Percentiles rank a stretch among this genome's conserved stretches.
Conservation (phyloP, 768 basidiomycete genomes). For the Pisolithus orientalis region DNA sequence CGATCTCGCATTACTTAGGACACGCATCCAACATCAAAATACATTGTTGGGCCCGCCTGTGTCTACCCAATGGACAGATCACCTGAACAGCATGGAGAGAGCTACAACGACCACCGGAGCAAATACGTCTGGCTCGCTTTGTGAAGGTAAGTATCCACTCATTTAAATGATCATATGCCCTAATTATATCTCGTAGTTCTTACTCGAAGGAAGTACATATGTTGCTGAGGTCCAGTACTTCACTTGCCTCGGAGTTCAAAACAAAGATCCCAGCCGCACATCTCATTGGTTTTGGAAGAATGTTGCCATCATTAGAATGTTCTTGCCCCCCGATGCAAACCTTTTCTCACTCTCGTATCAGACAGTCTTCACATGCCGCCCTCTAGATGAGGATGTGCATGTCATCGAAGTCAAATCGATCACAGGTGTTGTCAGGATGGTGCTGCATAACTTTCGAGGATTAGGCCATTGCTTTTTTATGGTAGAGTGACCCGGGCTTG, state of each 20-base stretch:
- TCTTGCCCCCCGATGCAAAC: background rate
- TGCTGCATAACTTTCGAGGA: background rate
- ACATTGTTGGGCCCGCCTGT: slow-evolving; percentile 13
- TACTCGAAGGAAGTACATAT: background rate
- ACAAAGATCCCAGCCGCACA: background rate
- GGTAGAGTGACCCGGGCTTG: background rate
- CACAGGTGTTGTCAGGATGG: background rate
- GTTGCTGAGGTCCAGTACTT: slow-evolving; percentile 1
- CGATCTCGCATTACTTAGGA: background rate
- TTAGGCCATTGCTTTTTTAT: background rate
- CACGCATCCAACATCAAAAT: background rate
- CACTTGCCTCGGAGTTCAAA: slow-evolving; percentile 1
- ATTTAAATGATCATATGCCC: background rate
- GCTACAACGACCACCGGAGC: background rate
- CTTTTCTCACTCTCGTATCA: background rate
- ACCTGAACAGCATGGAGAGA: slow-evolving; percentile 4
- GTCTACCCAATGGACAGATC: slow-evolving; percentile 19
- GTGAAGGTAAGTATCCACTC: background rate
- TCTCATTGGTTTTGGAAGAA: too few relatives aligned
- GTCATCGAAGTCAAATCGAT: background rate
- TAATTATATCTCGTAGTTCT: background rate
- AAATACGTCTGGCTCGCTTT: background rate
- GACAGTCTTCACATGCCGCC: background rate
- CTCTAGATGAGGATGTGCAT: background rate
- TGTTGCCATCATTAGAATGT: background rate